Evolutionary conservation across 495 filamentous ascomycete species (phyloP), one percentile per base, ranked within the genome.

Genomic region (Tuber brumale): DNA sequence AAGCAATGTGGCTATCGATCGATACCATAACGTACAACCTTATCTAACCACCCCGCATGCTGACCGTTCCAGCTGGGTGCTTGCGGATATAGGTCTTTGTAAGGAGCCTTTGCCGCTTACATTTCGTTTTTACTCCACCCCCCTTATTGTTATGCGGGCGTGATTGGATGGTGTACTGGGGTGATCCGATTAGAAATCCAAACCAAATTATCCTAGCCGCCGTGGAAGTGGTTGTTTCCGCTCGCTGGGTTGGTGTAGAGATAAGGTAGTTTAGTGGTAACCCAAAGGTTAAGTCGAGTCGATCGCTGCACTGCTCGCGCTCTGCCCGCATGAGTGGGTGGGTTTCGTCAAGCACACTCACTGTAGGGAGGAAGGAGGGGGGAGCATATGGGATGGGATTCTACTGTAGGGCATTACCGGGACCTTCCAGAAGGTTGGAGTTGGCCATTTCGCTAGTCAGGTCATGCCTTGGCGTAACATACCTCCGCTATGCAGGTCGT

Each of bases 41-140:
- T 57, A 57, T 57, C 51, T 27, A 57, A 57, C 51, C 51, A 57
- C 51, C 51, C 51, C 51, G 51, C 51, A 51, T 27, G 51, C 51
- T 57, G n/a, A 57, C 51, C 10, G 1, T 14, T 6, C 51, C n/a
- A 57, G 23, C 51, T 57, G 21, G 7, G 46, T 10, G 23, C n/a
- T 23, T 57, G 10, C 23, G 8, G 9, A 57, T 57, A 57, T n/a
- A 27, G 23, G 51, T 12, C 51, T 57, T 57, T 57, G 51, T 27
- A 27, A 57, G 23, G 51, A 27, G 23, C 23, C 9, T 27, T 27
- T 12, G 51, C n/a, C 10, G 51, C 51, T 57, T 57, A 57, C 51
- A 27, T 27, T 57, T 12, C 51, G 10, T 12, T 10, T 10, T 57
- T n/a, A 57, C n/a, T 27, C 23, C 51, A 27, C 51, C n/a, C n/a